A percentile compares a stretch with the other conserved stretches of the same genome.
Conservation (phyloP, 805 yeast species). For the Komagataella mondaviorum region DNA sequence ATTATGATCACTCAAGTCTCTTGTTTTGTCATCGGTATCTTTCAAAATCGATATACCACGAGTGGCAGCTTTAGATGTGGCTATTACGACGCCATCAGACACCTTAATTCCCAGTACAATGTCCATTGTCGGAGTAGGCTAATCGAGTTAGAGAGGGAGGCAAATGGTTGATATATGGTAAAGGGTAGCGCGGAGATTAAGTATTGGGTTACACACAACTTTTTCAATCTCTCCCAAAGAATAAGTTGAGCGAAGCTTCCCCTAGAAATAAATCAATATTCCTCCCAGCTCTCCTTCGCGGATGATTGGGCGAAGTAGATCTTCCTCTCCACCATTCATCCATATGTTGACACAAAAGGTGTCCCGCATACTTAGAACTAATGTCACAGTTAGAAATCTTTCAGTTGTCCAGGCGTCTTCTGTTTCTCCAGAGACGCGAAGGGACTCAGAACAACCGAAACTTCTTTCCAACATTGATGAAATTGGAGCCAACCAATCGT, state of each 20-base stretch:
- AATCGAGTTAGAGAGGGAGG: neutral
- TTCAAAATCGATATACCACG: conserved; percentile 80
- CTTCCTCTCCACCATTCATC: neutral
- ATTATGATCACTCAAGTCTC: conserved; percentile 59
- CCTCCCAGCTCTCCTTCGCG: neutral
- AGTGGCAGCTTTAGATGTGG: conserved; percentile 91
- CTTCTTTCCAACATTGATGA: neutral
- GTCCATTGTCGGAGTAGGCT: conserved; percentile 45
- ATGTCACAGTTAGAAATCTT: neutral
- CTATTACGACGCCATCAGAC: conserved; percentile 68
- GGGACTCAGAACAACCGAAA: neutral
- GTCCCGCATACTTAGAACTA: neutral
- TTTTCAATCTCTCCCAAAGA: neutral
- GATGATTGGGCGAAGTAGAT: neutral
- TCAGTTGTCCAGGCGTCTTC: neutral
- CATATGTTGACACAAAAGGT: neutral
- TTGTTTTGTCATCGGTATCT: conserved; percentile 69
- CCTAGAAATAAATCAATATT: neutral
- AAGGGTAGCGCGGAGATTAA: neutral
- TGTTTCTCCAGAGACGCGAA: neutral
- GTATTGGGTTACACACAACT: neutral
- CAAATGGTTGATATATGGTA: neutral
- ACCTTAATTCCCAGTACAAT: conserved; percentile 78
- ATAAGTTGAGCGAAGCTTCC: neutral
- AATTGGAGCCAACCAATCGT: neutral